A percentile compares a stretch with the other conserved stretches of the same genome.
phyloP scores from a whole-genome alignment of 371 early-diverging fungal genomes.

The Mycotypha africana region DNA sequence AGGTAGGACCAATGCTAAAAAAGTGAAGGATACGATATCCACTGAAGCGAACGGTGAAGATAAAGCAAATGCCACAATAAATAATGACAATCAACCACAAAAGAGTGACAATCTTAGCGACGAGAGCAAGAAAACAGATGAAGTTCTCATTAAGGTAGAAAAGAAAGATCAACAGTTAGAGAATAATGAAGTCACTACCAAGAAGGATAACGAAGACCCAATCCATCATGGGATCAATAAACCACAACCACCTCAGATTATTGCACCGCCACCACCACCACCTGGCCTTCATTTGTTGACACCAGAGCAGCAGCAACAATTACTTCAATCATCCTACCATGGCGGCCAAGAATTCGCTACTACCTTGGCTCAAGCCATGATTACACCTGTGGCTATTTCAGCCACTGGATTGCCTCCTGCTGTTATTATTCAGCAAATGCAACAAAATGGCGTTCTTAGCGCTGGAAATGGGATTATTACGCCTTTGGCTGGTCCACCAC shows the following conservation, averaged over 20 bases:
- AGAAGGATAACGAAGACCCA: too few relatives aligned
- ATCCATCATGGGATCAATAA: too few relatives aligned
- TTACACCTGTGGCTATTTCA: slow-evolving; percentile 43
- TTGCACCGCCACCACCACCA: slow-evolving; percentile 12
- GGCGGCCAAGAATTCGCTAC: slow-evolving; percentile 45
- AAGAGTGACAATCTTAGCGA: too few relatives aligned
- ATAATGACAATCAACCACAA: neutral
- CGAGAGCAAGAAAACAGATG: neutral
- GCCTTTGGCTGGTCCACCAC: slow-evolving; percentile 40
- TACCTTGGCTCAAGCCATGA: slow-evolving; percentile 48
- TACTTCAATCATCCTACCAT: slow-evolving; percentile 37
- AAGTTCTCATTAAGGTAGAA: too few relatives aligned
- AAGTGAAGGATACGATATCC: too few relatives aligned
- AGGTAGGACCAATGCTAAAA: too few relatives aligned
- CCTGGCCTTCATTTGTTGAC: slow-evolving; percentile 22
- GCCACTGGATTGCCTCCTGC: slow-evolving; percentile 21
- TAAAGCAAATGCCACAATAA: too few relatives aligned
- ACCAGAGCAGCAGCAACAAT: slow-evolving; percentile 34
- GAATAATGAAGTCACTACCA: too few relatives aligned
- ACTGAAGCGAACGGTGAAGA: too few relatives aligned
- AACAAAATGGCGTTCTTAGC: slow-evolving; percentile 33
- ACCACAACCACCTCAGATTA: slow-evolving; percentile 7
- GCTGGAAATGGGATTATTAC: too few relatives aligned
- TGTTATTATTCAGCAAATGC: slow-evolving; percentile 30
- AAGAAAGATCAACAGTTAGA: too few relatives aligned